Evolutionary conservation across 1,139 yeast genomes (phyloP), one percentile per base, ranked within the genome.

Genomic region (Lodderomyces oxycetoniae): DNA sequence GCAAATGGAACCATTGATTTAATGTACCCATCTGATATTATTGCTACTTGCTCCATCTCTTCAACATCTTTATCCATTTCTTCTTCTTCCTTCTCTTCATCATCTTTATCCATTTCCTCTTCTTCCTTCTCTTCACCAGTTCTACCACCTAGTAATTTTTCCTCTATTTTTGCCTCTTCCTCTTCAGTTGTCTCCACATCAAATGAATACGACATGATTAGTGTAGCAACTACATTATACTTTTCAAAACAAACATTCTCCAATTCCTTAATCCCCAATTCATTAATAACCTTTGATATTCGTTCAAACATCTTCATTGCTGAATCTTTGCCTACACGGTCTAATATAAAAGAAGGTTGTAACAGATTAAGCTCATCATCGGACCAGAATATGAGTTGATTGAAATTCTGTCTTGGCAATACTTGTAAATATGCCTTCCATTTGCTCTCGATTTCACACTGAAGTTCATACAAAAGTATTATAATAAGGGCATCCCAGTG

Each of bases 1-100:
- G 97, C 97, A 34, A 88, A 62, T 0, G 97, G 95, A 5, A 88
- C 88, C 95, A 91, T 83, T 0, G 95, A 83, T 52, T 91, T 89
- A 43, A 73, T 63, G 36, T 69, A 71, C 3, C 67, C 65, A 35
- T 71, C 79, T 5, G 17, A 28, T 19, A 35, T 30, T 11, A 39
- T 37, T 16, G 31, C 24, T 11, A 29, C 15, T 35, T 21, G 45
- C 11, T 44, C 42, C 10, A 26, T 25, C n/a, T 28, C 32, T 26
- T 32, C 33, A 8, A 26, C 17, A 8, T 20, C 30, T 17, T 22
- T n/a, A 30, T 26, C 15, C 10, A 11, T 10, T 5, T 6, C 5
- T 15, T 11, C 19, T 26, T 12, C 16, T 15, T 26, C 9, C 10
- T 24, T 6, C 17, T 31, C 33, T 31, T 27, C 22, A 8, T 23